Base-by-base conservation (phyloP, 495 filamentous ascomycete genomes). In the Pseudevernia furfuracea region DNA sequence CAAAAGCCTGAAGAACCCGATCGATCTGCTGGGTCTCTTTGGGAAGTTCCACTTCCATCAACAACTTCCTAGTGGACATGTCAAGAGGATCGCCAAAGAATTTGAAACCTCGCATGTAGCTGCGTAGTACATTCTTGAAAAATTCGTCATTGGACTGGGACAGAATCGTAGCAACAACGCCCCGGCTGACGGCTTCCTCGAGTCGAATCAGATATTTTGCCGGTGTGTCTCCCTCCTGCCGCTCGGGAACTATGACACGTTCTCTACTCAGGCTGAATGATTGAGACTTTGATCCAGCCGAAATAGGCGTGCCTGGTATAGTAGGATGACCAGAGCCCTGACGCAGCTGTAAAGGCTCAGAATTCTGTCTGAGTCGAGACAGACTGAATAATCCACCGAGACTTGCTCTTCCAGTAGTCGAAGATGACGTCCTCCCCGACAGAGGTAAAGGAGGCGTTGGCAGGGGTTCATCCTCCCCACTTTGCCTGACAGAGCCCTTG, bases 1-100 rank as follows among this genome's bases (percentile, higher is more conserved):
- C 91, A 77, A 99, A 97, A 12, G 89, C 87, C 72, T 97, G 89
- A 48, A 99, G 77, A 63, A 93, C 92, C 56, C 94, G 85, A 71
- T 97, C 94, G 63, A 99, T 97, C 70, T 99, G 94, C 75, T 99
- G 94, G 0, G 94, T 96, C 76, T 99, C 94, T 67, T 93, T 95
- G 9, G 94, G 94, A 43, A 99, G 74, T 74, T 97, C 93, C 21
- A 93, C 92, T 68, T 96, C 91, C 92, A 97, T 96, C 59, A 99
- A 78, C 19, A 97, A 82, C 72, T 97, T 97, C 30, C 94, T 82
- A 53, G 97, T 88, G 14, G 93, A 87, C 93, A 99, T 97, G 72
- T 99, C 94, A 74, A 99, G 90, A 1, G 94, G 93, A 70, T 97
- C 94, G 39, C 90, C 90, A 65, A 96, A 96, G 77, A 96, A 97